phyloP scores from a whole-genome alignment of 352 stramenopile genomes.

The Phytophthora kernoviae region DNA sequence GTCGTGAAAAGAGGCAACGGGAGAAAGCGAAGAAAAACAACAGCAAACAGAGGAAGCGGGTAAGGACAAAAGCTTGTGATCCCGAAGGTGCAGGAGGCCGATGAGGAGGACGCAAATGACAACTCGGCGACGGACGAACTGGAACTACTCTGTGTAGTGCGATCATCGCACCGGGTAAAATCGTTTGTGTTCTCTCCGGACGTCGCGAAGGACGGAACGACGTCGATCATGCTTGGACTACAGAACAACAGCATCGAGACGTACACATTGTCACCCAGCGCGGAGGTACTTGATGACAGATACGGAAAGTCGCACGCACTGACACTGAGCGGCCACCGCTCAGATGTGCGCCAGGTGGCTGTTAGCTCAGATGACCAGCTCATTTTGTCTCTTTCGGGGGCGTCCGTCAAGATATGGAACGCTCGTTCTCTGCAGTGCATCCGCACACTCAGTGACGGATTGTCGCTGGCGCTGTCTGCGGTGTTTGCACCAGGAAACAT shows the following conservation, averaged over 20 bases:
- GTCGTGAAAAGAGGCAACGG: conserved; percentile 84
- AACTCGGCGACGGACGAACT: conserved; percentile 84
- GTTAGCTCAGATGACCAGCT: conserved; percentile 91
- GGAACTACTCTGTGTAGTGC: conserved; percentile 86
- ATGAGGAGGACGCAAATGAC: conserved; percentile 58
- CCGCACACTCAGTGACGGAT: conserved; percentile 80
- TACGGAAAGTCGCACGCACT: conserved; percentile 72
- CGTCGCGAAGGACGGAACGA: conserved; percentile 80
- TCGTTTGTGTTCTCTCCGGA: conserved; percentile 89
- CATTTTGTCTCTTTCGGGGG: conserved; percentile 86
- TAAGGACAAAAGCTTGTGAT: conserved; percentile 40
- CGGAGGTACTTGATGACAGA: conserved; percentile 65
- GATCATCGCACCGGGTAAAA: conserved; percentile 85
- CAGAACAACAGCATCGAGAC: conserved; percentile 94
- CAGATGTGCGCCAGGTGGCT: conserved; percentile 89
- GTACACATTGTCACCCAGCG: conserved; percentile 71
- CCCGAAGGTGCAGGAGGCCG: conserved; percentile 30
- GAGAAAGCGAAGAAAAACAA: conserved; percentile 90
- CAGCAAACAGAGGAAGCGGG: conserved; percentile 31
- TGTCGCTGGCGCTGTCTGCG: conserved; percentile 91
- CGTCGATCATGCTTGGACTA: conserved; percentile 84
- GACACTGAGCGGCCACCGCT: conserved; percentile 89
- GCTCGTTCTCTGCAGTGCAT: conserved; percentile 90
- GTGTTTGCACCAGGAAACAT: conserved; percentile 97
- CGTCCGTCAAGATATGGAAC: conserved; percentile 94